A percentile compares a stretch with the other conserved stretches of the same genome.
phyloP scores from a whole-genome alignment of 441 rosid genomes.

The Gossypium aridum region DNA sequence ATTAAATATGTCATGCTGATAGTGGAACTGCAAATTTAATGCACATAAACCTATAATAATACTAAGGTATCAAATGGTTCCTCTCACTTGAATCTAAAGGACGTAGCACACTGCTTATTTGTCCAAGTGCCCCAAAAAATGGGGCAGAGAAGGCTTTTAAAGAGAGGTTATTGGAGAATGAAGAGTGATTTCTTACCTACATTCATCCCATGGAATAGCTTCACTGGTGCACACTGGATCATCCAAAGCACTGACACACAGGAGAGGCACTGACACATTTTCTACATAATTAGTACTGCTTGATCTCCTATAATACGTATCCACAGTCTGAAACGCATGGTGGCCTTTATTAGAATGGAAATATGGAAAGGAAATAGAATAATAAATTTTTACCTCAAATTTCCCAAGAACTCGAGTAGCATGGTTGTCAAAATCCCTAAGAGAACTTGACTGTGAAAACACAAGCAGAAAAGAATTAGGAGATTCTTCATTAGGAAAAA shows the following conservation, averaged over 20 bases:
- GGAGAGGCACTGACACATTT: slow-evolving; percentile 67
- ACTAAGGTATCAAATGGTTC: neutral
- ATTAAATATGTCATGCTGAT: neutral
- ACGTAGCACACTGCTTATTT: neutral
- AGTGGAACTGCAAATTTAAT: neutral
- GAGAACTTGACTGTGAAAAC: slow-evolving; percentile 58
- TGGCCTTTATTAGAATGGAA: slow-evolving; percentile 5
- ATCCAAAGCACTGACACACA: slow-evolving; percentile 82
- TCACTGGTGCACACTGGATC: slow-evolving; percentile 89
- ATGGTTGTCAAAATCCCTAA: slow-evolving; percentile 69
- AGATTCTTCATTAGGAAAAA: neutral
- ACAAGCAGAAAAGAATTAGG: slow-evolving; percentile 12
- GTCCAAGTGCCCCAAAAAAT: neutral
- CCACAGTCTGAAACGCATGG: slow-evolving; percentile 61
- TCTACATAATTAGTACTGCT: slow-evolving; percentile 58
- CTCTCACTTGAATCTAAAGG: neutral
- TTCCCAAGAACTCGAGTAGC: slow-evolving; percentile 76
- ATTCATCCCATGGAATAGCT: slow-evolving; percentile 96
- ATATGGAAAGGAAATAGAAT: slow-evolving; percentile 4
- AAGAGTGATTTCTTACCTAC: slow-evolving; percentile 43
- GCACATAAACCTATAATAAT: neutral
- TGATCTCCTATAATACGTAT: slow-evolving; percentile 70
- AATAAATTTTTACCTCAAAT: slow-evolving; percentile 52
- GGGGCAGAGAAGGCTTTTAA: neutral
- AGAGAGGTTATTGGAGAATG: neutral